Evolutionary conservation across 139 green algal species (phyloP).

Genomic region (Trebouxia sp.): DNA sequence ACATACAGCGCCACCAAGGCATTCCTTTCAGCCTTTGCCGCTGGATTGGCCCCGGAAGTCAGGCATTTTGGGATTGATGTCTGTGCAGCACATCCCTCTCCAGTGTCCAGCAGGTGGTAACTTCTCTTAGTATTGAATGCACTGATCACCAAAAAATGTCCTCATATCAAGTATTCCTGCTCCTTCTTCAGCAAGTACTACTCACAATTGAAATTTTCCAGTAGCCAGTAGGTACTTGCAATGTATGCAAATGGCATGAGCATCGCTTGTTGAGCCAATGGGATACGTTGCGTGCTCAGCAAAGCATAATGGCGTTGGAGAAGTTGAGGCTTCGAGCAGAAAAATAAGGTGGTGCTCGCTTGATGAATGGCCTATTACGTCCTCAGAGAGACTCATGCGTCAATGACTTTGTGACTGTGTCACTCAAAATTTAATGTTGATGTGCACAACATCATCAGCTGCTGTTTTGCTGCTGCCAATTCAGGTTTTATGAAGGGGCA

Average conservation of each 20-base stretch:
- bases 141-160: not conserved
- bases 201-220: not conserved
- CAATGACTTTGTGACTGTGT: no score
- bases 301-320: no score
- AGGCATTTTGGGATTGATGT: slow-evolving; percentile 90
- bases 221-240: not conserved
- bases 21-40: slow-evolving; percentile 89
- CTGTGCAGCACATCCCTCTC: slow-evolving; percentile 91
- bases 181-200: not conserved
- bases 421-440: no score
- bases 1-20: slow-evolving; percentile 86
- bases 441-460: no score
- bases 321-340: no score
- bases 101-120: slow-evolving; percentile 79
- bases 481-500: slow-evolving; percentile 73
- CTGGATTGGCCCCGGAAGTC: slow-evolving; percentile 84
- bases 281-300: not conserved
- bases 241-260: not conserved
- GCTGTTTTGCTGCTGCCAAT: not conserved
- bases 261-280: not conserved
- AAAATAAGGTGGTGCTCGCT: no score
- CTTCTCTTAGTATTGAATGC: not conserved
- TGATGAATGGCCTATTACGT: no score
- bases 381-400: no score
- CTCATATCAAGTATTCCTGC: not conserved